These are phyloP conservation scores for Rutstroemia sydowiana DNA, from an alignment of 2,329 filamentous ascomycete species.

Conservation along the genomic window DNA sequence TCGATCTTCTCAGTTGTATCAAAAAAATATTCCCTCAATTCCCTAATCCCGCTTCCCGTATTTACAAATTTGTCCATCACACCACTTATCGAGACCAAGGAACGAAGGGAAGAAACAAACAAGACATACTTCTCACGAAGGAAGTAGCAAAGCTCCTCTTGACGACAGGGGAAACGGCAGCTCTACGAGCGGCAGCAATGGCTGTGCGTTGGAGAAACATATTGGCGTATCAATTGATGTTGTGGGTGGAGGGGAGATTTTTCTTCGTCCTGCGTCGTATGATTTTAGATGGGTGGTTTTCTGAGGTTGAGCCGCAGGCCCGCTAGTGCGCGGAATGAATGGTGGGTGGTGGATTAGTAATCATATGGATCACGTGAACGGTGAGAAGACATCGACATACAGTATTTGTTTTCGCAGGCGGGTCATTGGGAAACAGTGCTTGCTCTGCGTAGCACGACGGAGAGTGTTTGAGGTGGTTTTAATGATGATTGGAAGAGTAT, in stretches of 20 bases:
- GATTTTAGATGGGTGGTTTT: constrained; percentile 8
- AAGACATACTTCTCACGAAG: constrained; percentile 51
- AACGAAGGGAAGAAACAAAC: constrained; percentile 10
- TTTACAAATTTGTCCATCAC: background rate
- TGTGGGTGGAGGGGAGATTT: constrained; percentile 5
- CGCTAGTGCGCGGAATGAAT: background rate
- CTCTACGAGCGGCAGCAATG: constrained; percentile 53
- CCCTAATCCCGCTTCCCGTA: background rate
- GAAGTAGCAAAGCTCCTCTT: constrained; percentile 55
- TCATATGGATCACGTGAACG: background rate
- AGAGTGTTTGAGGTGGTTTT: no score
- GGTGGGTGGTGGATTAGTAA: constrained; percentile 1
- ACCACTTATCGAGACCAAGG: constrained; percentile 6
- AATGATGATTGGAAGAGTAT: no score
- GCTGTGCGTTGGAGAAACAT: constrained; percentile 62
- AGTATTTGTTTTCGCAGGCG: no score
- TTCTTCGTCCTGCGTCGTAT: background rate
- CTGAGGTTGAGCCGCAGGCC: constrained; percentile 3
- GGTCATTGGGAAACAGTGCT: no score
- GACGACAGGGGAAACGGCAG: constrained; percentile 44
- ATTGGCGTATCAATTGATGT: constrained; percentile 23
- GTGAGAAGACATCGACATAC: background rate
- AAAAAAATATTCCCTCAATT: background rate
- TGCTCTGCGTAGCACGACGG: no score
- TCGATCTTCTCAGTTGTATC: background rate